Evolutionary conservation across 768 basidiomycete species (phyloP), one percentile per base, ranked within the genome.

Genomic region (Lactarius trivialis): DNA sequence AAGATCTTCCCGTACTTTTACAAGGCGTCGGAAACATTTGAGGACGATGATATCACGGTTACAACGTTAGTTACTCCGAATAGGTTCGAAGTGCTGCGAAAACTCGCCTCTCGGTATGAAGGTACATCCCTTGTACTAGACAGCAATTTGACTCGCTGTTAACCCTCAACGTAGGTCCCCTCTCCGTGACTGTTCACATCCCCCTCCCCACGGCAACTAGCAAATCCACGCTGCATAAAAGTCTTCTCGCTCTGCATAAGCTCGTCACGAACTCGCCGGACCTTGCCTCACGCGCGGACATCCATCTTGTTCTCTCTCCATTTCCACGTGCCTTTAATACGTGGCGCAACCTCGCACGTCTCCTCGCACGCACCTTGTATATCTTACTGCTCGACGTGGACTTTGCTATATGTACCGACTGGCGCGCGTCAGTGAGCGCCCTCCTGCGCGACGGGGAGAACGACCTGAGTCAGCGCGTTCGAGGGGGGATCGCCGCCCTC

Each of bases 341-440:
- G 26, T 94, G 91, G 89, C 81, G 93, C 36, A 94, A 94, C 71
- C 82, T 85, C 48, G 93, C 92, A 3, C 84, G 93, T 45, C 76
- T 91, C 55, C 91, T 92, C 68, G 86, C 91, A 4, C 82, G 90
- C 15, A 93, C 93, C 8, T 82, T 88, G 65, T 91, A 83, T 67
- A 82, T 93, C 60, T 89, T 94, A 85, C 89, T 93, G 86, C 84
- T 94, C 56, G 93, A 95, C 71, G 86, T 94, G 64, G 92, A 94
- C 72, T 93, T 95, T 72, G 86, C 82, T 34, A 73, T 89, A 12
- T 92, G 91, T 71, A 93, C 93, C 52, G 84, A 91, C 74, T 90
- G 92, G 72, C 80, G 88, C 60, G 70, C 74, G 32, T 77, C 81
- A 9, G 75, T 91, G 64, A 79, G 78, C 21, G 48, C 39, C 9